A percentile compares a stretch with the other conserved stretches of the same genome.
Conservation (phyloP, 2,329 filamentous ascomycete genomes). For the Calcarisporium arbuscula region DNA sequence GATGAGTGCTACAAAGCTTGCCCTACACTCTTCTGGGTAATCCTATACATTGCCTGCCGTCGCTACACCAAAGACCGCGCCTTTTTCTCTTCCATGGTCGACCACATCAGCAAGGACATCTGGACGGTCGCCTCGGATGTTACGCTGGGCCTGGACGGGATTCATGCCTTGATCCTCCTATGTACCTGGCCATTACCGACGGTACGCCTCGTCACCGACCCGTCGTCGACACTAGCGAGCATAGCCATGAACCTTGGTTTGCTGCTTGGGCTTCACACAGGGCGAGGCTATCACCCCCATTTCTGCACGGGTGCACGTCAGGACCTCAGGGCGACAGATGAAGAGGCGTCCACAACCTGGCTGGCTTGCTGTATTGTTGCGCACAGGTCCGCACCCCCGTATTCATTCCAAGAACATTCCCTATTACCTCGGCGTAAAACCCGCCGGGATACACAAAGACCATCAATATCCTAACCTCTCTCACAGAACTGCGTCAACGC, state of each 20-base stretch:
- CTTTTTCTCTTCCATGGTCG: conserved; percentile 37
- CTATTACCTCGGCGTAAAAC: neutral
- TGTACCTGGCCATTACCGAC: conserved; percentile 46
- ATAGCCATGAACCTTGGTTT: conserved; percentile 42
- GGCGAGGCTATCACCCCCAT: conserved; percentile 43
- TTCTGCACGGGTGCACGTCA: conserved; percentile 38
- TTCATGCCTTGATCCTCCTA: conserved; percentile 46
- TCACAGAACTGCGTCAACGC: conserved; percentile 30
- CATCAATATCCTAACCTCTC: neutral
- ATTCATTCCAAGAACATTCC: neutral
- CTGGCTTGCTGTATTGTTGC: conserved; percentile 45
- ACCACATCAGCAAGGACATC: conserved; percentile 40
- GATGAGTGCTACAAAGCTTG: conserved; percentile 43
- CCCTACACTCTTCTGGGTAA: conserved; percentile 48
- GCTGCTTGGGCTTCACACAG: conserved; percentile 45
- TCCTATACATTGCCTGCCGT: conserved; percentile 43
- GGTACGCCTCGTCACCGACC: conserved; percentile 45
- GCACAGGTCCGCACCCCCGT: conserved; percentile 32
- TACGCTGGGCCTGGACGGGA: conserved; percentile 38
- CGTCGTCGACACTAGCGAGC: conserved; percentile 39
- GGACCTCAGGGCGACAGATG: conserved; percentile 38
- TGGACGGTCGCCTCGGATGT: conserved; percentile 33
- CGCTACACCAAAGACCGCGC: conserved; percentile 38
- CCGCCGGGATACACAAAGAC: conserved; percentile 14
- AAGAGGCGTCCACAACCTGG: conserved; percentile 49